Conservation (phyloP, 2,329 filamentous ascomycete genomes). For the Colletotrichum salicis region DNA sequence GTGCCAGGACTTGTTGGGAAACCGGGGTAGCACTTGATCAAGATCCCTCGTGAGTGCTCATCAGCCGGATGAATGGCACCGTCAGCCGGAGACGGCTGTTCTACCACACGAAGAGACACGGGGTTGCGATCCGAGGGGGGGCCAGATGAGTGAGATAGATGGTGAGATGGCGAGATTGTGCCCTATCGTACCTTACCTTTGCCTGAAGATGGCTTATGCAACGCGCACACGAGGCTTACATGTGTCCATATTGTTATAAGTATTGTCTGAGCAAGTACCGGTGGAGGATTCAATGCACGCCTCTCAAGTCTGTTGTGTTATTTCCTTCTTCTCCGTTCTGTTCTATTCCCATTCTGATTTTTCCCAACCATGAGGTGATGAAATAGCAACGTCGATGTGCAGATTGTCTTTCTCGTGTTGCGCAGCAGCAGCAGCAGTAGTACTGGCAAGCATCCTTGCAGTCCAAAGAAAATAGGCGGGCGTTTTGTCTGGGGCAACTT, state of each 20-base stretch:
- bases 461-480: neutral
- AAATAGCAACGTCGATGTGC: conserved; percentile 12
- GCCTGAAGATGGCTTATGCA: conserved; percentile 23
- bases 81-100: conserved; percentile 25
- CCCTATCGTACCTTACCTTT: conserved; percentile 30
- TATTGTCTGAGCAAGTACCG: neutral
- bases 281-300: neutral
- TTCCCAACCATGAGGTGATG: neutral
- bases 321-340: neutral
- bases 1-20: conserved; percentile 18
- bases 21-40: conserved; percentile 31
- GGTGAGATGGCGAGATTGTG: conserved; percentile 17
- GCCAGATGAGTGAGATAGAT: conserved; percentile 11
- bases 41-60: conserved; percentile 28
- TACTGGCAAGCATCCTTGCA: neutral
- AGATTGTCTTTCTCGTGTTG: neutral
- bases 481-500: neutral
- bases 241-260: neutral
- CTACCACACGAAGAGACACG: conserved; percentile 14
- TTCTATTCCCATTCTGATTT: neutral
- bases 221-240: conserved; percentile 6
- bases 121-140: conserved; percentile 6
- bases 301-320: neutral
- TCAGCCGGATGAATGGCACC: conserved; percentile 29
- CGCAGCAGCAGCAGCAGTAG: neutral